Percentiles rank a stretch among this genome's conserved stretches.
These are phyloP conservation scores for Pythium rhizo-oryzae DNA, from an alignment of 352 stramenopile genomes.

Conservation along the genomic window DNA sequence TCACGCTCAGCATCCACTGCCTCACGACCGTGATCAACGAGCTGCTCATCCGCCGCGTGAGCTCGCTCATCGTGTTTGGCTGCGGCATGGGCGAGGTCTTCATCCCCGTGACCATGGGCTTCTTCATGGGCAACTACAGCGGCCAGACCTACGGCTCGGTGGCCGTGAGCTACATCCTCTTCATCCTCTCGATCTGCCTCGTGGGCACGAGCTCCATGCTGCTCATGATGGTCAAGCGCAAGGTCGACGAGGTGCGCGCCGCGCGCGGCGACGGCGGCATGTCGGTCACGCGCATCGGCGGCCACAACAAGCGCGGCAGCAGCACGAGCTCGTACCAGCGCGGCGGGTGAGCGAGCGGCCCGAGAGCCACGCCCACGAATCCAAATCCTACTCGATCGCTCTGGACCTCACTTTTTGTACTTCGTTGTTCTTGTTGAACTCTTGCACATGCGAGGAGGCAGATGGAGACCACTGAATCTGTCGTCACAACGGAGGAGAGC, in stretches of 20 bases:
- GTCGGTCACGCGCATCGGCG: not conserved
- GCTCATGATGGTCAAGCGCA: conserved; percentile 71
- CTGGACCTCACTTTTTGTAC: no score
- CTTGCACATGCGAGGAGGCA: no score
- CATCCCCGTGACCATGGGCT: conserved; percentile 84
- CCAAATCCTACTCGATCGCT: no score
- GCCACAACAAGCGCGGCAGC: conserved; percentile 1
- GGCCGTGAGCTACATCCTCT: conserved; percentile 79
- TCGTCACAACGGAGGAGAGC: no score
- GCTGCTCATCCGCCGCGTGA: conserved; percentile 75
- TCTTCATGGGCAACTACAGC: conserved; percentile 87
- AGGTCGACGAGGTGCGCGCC: conserved; percentile 46
- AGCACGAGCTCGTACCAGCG: conserved; percentile 6
- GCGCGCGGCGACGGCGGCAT: not conserved
- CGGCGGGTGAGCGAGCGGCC: no score
- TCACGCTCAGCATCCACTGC: conserved; percentile 83
- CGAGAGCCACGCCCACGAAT: no score
- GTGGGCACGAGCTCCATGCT: conserved; percentile 68
- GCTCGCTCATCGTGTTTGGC: conserved; percentile 84
- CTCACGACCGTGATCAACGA: conserved; percentile 85
- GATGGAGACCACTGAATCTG: no score
- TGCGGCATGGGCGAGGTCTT: conserved; percentile 85
- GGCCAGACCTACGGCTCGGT: conserved; percentile 71
- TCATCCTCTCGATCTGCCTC: conserved; percentile 73
- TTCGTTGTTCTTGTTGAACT: no score